Base-by-base conservation (phyloP, 1,139 yeast species). In the Blastobotrys capitulatus region DNA sequence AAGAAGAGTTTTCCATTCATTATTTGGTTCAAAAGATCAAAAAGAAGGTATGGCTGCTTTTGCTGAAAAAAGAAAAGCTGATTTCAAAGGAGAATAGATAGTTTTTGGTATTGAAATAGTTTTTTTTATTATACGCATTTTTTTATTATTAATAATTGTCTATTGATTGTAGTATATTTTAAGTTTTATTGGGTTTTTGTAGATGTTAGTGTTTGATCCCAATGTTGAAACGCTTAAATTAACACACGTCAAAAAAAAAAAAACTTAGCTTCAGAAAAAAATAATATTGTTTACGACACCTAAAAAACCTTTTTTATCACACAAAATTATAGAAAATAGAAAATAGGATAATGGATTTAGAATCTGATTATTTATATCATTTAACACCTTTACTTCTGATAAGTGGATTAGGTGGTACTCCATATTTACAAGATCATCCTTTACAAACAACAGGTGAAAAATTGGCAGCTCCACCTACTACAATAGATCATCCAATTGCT, bases 11-110 rank as follows among this genome's bases (percentile, higher is more conserved):
- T 76, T 76, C 69, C 75, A 74, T 54, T 60, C 69, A 1, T 57
- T 75, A 44, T 75, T 75, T 53, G 77, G 76, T 7, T 64, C 74
- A 19, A 52, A 57, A 47, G 80, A 76, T 55, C 79, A 76, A 55
- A 64, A 64, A 58, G 80, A 76, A 60, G 80, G 80, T 22, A 75
- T 76, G 79, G 53, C 65, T 34, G 80, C 80, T 5, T 76, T 76
- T 58, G 65, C 69, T 27, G 77, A 72, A 59, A 75, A 75, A 65
- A 66, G 79, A 52, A 64, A 63, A 58, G 68, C 79, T 4, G 59
- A 60, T 5, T 75, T 71, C 61, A 62, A 59, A 35, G 66, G 68
- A 41, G 58, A 67, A 51, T 68, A 67, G 51, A n/a, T 18, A 4
- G 3, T 38, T n/a, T 12, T 7, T 7, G 10, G 7, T 7, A 26